A percentile compares a stretch with the other conserved stretches of the same genome.
Conservation (phyloP, 2,329 filamentous ascomycete genomes). For the Colletotrichum cereale region DNA sequence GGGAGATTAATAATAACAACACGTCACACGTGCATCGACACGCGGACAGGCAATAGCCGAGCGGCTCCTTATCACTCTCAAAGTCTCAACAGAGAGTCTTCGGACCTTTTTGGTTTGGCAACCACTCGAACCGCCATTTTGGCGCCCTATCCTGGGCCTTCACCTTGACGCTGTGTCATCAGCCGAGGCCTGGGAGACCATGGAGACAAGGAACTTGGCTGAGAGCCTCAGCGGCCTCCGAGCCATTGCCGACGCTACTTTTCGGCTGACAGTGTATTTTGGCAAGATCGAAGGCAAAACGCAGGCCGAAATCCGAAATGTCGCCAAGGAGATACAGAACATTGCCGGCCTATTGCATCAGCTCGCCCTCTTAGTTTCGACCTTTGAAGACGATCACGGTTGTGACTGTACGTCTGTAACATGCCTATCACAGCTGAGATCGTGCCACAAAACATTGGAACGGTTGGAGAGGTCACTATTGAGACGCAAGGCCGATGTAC, state of each 20-base stretch:
- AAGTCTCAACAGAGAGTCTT: neutral
- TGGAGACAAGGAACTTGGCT: neutral
- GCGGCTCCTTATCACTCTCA: neutral
- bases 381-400: neutral
- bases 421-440: neutral
- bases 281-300: neutral
- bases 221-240: slow-evolving; percentile 5
- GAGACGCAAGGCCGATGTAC: neutral
- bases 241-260: neutral
- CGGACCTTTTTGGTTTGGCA: neutral
- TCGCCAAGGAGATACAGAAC: slow-evolving; percentile 15
- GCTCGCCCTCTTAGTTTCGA: neutral
- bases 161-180: neutral
- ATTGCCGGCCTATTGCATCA: slow-evolving; percentile 12
- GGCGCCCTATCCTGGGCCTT: neutral
- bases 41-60: neutral
- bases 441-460: neutral
- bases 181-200: neutral
- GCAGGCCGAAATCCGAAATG: neutral
- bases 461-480: neutral
- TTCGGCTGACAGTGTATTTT: slow-evolving; percentile 1
- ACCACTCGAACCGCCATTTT: neutral
- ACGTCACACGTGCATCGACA: slow-evolving; percentile 13
- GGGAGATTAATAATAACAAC: slow-evolving; percentile 8
- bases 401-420: no score